Evolutionary conservation across 371 early-diverging fungal species (phyloP).

Genomic region (Saksenaea oblongispora): DNA sequence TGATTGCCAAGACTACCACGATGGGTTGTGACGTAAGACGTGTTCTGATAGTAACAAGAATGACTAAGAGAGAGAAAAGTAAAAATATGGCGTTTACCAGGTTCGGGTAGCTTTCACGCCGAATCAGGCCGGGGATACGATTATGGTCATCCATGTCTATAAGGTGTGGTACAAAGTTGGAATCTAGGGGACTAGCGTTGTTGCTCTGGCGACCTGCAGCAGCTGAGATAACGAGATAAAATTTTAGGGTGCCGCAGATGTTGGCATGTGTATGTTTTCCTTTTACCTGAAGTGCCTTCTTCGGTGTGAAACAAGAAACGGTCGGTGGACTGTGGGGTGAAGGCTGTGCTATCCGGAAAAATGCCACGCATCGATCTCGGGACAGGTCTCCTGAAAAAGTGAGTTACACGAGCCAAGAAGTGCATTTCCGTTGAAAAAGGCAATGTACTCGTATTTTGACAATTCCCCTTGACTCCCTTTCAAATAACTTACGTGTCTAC

Average conservation of each 20-base stretch:
- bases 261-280: neutral
- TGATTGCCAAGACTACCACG: conserved; percentile 9
- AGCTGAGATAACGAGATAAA: neutral
- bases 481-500: conserved; percentile 26
- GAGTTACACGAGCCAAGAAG: conserved; percentile 10
- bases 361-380: conserved; percentile 37
- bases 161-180: conserved; percentile 17
- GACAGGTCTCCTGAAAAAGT: conserved; percentile 22
- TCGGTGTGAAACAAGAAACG: conserved; percentile 26
- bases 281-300: neutral
- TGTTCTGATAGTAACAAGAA: conserved; percentile 45
- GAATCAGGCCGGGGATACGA: conserved; percentile 22
- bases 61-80: conserved; percentile 23
- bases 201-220: conserved; percentile 10
- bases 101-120: conserved; percentile 45
- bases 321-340: conserved; percentile 35
- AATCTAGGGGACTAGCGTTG: conserved; percentile 14
- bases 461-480: conserved; percentile 1
- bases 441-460: conserved; percentile 10
- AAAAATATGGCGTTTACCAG: conserved; percentile 21
- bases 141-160: conserved; percentile 9
- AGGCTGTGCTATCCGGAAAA: conserved; percentile 36
- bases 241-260: conserved; percentile 1
- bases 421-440: conserved; percentile 7
- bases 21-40: conserved; percentile 45